phyloP scores from a whole-genome alignment of 106 monocot genomes.

The Dendrobium officinale region DNA sequence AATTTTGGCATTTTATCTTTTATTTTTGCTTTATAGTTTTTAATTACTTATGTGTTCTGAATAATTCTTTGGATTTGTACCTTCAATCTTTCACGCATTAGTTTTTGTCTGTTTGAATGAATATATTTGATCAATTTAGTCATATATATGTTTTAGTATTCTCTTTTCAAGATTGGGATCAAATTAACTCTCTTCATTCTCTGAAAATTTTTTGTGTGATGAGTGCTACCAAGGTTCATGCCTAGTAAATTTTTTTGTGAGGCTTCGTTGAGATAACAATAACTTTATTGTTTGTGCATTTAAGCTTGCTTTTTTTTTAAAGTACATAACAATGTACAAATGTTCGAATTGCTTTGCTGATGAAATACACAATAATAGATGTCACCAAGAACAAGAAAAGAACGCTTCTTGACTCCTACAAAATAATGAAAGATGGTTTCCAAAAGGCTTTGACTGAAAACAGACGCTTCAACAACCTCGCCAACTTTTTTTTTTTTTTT shows the following conservation, averaged over 20 bases:
- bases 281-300: not conserved
- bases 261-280: not conserved
- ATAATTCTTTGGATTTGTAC: not conserved
- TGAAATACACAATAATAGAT: too few relatives aligned
- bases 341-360: too few relatives aligned
- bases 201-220: not conserved
- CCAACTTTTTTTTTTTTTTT: too few relatives aligned
- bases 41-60: not conserved
- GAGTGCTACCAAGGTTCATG: not conserved
- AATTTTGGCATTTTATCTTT: not conserved
- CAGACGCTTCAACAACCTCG: too few relatives aligned
- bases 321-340: too few relatives aligned
- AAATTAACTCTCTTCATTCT: not conserved
- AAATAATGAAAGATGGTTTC: too few relatives aligned
- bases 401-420: too few relatives aligned
- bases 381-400: too few relatives aligned
- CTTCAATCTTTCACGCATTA: not conserved
- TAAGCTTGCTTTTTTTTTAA: not conserved
- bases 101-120: not conserved
- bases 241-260: not conserved
- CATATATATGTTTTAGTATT: not conserved
- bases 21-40: not conserved
- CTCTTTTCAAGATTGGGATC: not conserved
- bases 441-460: too few relatives aligned
- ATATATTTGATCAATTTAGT: not conserved